Evolutionary conservation across 1,284 basidiomycete species (phyloP).

Genomic region (Amylostereum areolatum): DNA sequence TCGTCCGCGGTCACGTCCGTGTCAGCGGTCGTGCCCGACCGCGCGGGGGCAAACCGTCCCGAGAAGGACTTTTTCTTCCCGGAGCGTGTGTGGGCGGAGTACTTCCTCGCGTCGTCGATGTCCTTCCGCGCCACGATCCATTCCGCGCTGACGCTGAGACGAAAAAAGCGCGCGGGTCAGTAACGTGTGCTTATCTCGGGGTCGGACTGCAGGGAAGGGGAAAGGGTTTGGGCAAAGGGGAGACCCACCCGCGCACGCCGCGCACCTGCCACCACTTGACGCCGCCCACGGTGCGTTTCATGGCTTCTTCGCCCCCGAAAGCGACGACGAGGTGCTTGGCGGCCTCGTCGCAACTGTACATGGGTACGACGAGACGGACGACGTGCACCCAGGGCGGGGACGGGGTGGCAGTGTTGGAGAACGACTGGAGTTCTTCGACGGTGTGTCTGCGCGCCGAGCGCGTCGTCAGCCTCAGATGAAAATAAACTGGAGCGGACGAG

Average conservation of each 20-base stretch:
- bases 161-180: not conserved
- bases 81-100: too few species aligned
- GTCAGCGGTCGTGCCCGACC: too few species aligned
- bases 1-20: not conserved
- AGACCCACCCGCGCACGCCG: conserved; percentile 59
- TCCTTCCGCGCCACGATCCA: conserved; percentile 84
- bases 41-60: too few species aligned
- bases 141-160: conserved; percentile 72
- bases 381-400: conserved; percentile 87
- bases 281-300: conserved; percentile 78
- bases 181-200: too few species aligned
- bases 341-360: conserved; percentile 73
- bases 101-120: conserved; percentile 1
- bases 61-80: too few species aligned
- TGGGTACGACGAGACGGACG: conserved; percentile 69
- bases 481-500: not conserved
- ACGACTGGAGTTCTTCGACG: conserved; percentile 81
- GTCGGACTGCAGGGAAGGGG: not conserved
- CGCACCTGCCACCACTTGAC: conserved; percentile 97
- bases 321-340: conserved; percentile 74
- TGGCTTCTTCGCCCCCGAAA: conserved; percentile 77
- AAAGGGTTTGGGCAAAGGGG: not conserved
- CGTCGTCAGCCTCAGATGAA: not conserved
- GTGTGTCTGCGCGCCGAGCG: conserved; percentile 51
- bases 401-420: conserved; percentile 82